Evolutionary conservation across 2,329 filamentous ascomycete species (phyloP).

Genomic region (Exophiala dermatitidis): DNA sequence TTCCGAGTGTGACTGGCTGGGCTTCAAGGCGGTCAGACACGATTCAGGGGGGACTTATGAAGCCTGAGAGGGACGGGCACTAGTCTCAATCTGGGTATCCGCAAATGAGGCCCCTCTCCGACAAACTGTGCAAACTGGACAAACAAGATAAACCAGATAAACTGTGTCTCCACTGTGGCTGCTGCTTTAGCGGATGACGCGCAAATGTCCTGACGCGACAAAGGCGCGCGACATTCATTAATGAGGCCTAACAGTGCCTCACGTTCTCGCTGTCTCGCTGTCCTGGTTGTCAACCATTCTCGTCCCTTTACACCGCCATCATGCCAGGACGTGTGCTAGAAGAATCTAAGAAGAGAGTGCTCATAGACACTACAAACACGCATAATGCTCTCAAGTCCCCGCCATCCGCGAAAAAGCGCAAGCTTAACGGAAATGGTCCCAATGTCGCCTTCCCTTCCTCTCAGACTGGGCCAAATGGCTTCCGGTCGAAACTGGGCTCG

Average conservation of each 20-base stretch:
- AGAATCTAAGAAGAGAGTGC: conserved; percentile 62
- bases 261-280: neutral
- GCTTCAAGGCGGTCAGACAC: neutral
- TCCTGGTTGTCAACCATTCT: neutral
- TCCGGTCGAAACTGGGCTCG: conserved; percentile 52
- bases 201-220: neutral
- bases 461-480: conserved; percentile 53
- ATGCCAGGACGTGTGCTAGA: conserved; percentile 23
- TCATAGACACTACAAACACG: conserved; percentile 60
- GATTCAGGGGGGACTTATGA: neutral
- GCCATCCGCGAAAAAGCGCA: conserved; percentile 67
- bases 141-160: neutral
- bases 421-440: conserved; percentile 54
- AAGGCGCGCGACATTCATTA: neutral
- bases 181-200: neutral
- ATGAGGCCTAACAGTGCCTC: neutral
- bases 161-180: neutral
- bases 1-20: neutral
- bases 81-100: too few relatives aligned
- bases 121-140: neutral
- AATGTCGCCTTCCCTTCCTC: conserved; percentile 55
- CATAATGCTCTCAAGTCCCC: conserved; percentile 52
- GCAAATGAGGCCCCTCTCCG: too few relatives aligned
- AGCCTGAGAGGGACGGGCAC: too few relatives aligned
- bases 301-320: conserved; percentile 1